Conservation (phyloP, 2,329 filamentous ascomycete genomes). For the Penicillium sp. region DNA sequence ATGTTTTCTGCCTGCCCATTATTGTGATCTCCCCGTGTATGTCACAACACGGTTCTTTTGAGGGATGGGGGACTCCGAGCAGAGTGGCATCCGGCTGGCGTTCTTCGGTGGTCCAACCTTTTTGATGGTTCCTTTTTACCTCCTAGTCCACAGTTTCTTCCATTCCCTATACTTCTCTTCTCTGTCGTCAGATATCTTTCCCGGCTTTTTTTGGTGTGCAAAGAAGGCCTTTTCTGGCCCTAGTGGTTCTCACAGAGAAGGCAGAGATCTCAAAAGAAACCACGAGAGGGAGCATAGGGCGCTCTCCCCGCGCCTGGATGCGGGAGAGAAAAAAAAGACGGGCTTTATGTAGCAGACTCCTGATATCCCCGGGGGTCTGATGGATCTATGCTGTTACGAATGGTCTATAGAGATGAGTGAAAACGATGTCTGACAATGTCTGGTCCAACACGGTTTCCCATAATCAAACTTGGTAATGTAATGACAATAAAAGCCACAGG, state of each 20-base stretch:
- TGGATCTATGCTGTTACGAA: constrained; percentile 42
- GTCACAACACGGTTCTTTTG: constrained; percentile 30
- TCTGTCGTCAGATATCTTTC: constrained; percentile 19
- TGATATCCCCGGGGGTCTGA: constrained; percentile 23
- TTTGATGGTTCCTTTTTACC: constrained; percentile 29
- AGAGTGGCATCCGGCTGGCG: constrained; percentile 45
- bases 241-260: constrained; percentile 17
- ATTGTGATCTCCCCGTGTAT: constrained; percentile 33
- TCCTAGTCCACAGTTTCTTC: constrained; percentile 27
- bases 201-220: constrained; percentile 6
- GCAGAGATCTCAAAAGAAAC: constrained; percentile 12
- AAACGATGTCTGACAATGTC: constrained; percentile 28
- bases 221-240: constrained; percentile 11
- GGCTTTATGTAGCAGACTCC: constrained; percentile 22
- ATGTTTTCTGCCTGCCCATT: constrained; percentile 33
- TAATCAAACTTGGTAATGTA: too few species aligned
- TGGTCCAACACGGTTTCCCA: too few species aligned
- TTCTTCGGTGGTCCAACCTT: constrained; percentile 40
- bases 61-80: constrained; percentile 36
- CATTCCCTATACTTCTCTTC: constrained; percentile 24
- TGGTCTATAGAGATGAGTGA: constrained; percentile 42
- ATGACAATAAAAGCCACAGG: too few species aligned
- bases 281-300: constrained; percentile 9
- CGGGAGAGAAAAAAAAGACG: constrained; percentile 17
- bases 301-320: constrained; percentile 8